Evolutionary conservation across 2,329 filamentous ascomycete genomes (phyloP), one percentile per base, ranked within the genome.

Genomic region (Intubia oerlemansii): DNA sequence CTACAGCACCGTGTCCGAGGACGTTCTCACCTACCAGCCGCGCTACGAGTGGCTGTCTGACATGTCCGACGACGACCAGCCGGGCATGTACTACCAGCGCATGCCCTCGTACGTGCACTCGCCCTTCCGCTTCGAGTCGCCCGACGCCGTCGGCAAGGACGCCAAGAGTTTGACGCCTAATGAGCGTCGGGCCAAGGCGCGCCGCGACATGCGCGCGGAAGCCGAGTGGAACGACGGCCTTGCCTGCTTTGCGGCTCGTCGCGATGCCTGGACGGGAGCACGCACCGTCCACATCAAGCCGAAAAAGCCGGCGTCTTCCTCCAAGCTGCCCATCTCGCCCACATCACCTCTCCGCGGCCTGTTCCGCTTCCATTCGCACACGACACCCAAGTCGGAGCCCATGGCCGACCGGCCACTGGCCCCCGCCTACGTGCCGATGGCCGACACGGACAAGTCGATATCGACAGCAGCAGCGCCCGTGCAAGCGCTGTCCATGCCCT

Each of bases 251-350:
- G 65, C 72, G 34, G 66, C 72, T 17, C 60, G 79, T 33, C 64
- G 84, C 27, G 70, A 92, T 50, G 71, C 69, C 6, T 95, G 85
- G 85, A 85, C 82, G 1, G 74, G 77, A 18, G 84, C 81, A 18
- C 64, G 63, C 36, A 61, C 56, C 9, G 63, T 62, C 20, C 60
- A 60, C 26, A 47, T 68, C 26, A 59, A 59, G 32, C 52, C 54
- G 3, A 26, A 29, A 23, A 64, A 61, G 17, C 49, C 54, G 5
- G 9, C 33, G 39, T n/a, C n/a, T n/a, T n/a, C n/a, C n/a, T n/a
- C n/a, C n/a, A n/a, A n/a, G n/a, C 10, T 43, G 41, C n/a, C 32
- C 7, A 39, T 53, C 1, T 52, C 55, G 5, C 48, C 55, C 3
- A 34, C 54, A 7, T 58, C 57, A 9, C 47, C 56, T 0, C 56